These are phyloP conservation scores for Globisporangium nunn DNA, from an alignment of 352 stramenopile genomes.

Conservation along the genomic window DNA sequence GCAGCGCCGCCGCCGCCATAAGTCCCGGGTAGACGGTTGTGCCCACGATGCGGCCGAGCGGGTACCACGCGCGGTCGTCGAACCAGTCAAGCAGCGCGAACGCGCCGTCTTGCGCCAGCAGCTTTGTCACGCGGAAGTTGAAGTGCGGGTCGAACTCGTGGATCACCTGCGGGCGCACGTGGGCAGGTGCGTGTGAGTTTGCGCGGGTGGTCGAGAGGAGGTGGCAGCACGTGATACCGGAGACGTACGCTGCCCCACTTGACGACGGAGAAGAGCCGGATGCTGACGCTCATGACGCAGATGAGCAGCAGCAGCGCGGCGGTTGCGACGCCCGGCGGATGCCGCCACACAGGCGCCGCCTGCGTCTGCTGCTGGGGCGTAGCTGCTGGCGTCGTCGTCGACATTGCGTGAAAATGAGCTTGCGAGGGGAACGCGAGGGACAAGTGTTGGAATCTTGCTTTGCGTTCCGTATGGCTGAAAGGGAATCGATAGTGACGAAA, in stretches of 20 bases:
- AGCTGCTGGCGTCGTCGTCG: background rate
- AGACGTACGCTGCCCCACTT: conserved; percentile 76
- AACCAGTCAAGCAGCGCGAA: conserved; percentile 97
- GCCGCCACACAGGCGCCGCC: background rate
- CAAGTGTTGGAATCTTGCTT: background rate
- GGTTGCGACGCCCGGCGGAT: conserved; percentile 24
- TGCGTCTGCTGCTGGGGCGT: no score
- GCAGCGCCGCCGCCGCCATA: conserved; percentile 73
- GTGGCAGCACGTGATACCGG: background rate
- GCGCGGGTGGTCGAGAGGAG: background rate
- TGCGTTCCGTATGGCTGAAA: background rate
- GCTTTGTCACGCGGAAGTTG: conserved; percentile 98
- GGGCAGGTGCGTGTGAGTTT: background rate
- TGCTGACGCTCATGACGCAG: conserved; percentile 84
- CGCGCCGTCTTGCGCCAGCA: conserved; percentile 86
- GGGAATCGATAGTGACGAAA: background rate
- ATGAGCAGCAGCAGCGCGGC: conserved; percentile 66
- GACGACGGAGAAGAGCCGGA: conserved; percentile 90
- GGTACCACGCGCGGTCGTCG: conserved; percentile 94
- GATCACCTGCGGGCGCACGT: conserved; percentile 51
- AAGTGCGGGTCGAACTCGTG: conserved; percentile 96
- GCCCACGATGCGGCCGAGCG: conserved; percentile 88
- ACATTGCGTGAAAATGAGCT: background rate
- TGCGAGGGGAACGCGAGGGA: background rate
- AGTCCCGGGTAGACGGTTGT: conserved; percentile 92